Base-by-base conservation (phyloP, 345 rosid species). In the Jatropha curcas region DNA sequence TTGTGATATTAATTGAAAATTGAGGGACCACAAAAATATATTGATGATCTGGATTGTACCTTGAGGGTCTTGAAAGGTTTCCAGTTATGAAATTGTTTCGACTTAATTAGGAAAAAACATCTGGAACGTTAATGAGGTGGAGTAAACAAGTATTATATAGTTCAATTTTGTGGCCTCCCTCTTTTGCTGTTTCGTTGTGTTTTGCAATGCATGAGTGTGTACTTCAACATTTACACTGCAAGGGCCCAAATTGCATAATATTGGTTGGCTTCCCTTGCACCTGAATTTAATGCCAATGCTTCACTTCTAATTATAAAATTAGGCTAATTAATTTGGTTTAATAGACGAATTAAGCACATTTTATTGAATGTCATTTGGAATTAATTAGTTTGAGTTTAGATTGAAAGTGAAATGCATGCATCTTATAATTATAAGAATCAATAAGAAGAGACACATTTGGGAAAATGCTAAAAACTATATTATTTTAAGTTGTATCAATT, bases 71-170 rank as follows among this genome's bases (percentile, higher is more conserved):
- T 34, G 33, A 64, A n/a, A 27, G 35, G n/a, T 65, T 46, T 24
- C 69, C 4, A 65, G 39, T 65, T 27, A 7, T 0, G 56, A 7
- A 37, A 65, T 8, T 65, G 69, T 45, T 65, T 65, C 37, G 46
- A 46, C 69, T 13, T 45, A 65, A 65, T 46, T 45, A 46, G 69
- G 68, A 65, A 65, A 65, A 16, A 45, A 65, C 31, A 65, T 65
- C 69, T 65, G 56, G 39, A 65, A 65, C 17, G 4, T 65, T 65
- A 65, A 65, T 65, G 56, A 65, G 56, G 14, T 65, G 27, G 35
- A 65, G 37, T 65, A 65, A 65, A 65, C 68, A 65, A 20, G 45
- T 24, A 61, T 61, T 27, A 35, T 34, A 61, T 34, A 2, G 52
- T 64, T 64, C 48, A 25, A 24, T 41, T 41, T 5, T 41, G 52